Conservation (phyloP, 2,329 filamentous ascomycete species). For the Onygenales sp. region DNA sequence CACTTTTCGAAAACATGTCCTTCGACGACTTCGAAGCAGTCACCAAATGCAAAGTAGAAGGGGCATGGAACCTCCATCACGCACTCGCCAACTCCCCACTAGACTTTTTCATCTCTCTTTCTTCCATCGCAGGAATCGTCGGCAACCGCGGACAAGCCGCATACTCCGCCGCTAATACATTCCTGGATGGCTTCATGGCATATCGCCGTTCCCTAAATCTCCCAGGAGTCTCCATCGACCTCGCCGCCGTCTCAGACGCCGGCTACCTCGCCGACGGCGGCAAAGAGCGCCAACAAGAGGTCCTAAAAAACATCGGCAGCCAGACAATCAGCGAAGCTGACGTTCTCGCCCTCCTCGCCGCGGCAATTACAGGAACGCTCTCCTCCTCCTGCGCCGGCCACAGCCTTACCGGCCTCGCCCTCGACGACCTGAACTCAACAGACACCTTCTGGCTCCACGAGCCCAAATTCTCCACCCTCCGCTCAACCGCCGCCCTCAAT, state of each 20-base stretch:
- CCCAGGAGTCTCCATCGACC: background rate
- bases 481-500: too few species aligned
- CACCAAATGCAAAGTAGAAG: background rate
- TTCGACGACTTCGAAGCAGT: constrained; percentile 1
- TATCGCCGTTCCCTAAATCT: background rate
- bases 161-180: constrained; percentile 32
- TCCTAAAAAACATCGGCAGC: too few species aligned
- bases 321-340: too few species aligned
- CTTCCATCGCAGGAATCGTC: constrained; percentile 19
- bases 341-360: too few species aligned
- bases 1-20: constrained; percentile 4
- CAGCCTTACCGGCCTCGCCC: too few species aligned
- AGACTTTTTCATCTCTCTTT: constrained; percentile 14
- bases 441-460: too few species aligned
- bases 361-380: too few species aligned
- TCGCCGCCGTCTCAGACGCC: background rate
- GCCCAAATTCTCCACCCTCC: too few species aligned
- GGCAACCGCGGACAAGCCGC: constrained; percentile 30
- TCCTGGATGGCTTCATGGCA: constrained; percentile 19
- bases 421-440: too few species aligned
- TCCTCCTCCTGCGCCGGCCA: too few species aligned
- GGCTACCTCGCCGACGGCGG: background rate
- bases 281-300: too few species aligned
- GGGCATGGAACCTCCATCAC: constrained; percentile 1
- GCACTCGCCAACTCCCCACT: background rate